phyloP scores from a whole-genome alignment of 2,329 filamentous ascomycete genomes.

The Aspergillus floridensis region DNA sequence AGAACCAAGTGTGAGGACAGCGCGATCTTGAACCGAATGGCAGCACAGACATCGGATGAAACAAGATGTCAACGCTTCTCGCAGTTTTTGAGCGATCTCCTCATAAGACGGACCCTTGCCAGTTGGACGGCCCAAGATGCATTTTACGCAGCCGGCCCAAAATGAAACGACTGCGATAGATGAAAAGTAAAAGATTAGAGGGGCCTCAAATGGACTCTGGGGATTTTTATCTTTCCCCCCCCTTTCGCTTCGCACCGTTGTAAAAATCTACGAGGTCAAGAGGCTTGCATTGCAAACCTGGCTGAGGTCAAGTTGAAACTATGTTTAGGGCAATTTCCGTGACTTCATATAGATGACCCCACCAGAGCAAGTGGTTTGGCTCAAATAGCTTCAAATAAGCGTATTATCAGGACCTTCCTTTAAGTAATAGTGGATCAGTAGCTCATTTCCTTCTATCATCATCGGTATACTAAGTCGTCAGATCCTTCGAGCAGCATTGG shows the following conservation, averaged over 20 bases:
- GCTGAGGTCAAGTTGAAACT: neutral
- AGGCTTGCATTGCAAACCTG: neutral
- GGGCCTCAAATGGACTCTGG: neutral
- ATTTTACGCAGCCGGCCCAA: neutral
- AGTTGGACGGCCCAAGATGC: neutral
- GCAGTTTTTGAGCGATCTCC: neutral
- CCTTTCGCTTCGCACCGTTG: neutral
- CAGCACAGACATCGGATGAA: neutral
- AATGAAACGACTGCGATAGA: constrained; percentile 1
- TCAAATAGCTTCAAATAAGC: constrained; percentile 6
- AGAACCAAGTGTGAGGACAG: neutral
- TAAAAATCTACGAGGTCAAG: neutral
- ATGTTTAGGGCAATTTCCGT: constrained; percentile 9
- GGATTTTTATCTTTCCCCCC: neutral
- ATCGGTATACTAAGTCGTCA: neutral
- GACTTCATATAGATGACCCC: constrained; percentile 12
- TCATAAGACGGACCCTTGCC: neutral
- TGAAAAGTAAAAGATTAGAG: neutral
- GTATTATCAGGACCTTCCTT: constrained; percentile 2
- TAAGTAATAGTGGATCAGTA: constrained; percentile 4
- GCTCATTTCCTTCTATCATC: neutral
- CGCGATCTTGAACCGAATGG: neutral
- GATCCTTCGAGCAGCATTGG: neutral
- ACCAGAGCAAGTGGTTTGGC: constrained; percentile 5
- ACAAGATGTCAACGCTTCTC: neutral